Evolutionary conservation across 208 protist species (phyloP).

Genomic region (Balamuthia mandrillaris): DNA sequence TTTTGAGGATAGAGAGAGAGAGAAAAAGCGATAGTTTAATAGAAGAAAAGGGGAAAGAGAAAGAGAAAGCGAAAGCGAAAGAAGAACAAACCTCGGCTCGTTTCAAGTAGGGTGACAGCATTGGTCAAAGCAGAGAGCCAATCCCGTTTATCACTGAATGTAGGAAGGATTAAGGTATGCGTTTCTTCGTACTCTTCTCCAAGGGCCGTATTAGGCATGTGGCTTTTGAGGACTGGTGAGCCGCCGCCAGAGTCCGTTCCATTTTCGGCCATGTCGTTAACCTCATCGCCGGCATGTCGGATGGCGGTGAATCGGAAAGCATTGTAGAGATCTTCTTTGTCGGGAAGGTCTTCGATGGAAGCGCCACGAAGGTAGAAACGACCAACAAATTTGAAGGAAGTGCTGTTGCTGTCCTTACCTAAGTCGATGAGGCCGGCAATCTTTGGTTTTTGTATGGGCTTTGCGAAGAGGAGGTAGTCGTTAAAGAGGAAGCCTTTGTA

Average conservation of each 20-base stretch:
- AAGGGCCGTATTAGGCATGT: background rate
- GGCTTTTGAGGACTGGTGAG: background rate
- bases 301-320: constrained; percentile 2
- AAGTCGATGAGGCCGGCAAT: background rate
- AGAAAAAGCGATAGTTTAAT: background rate
- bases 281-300: no score
- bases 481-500: constrained; percentile 20
- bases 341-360: background rate
- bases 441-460: background rate
- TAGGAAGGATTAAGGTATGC: constrained; percentile 16
- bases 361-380: constrained; percentile 3
- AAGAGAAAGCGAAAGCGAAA: background rate
- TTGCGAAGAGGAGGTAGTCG: constrained; percentile 7
- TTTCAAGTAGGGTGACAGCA: background rate
- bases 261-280: no score
- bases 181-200: background rate
- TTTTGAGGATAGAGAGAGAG: background rate
- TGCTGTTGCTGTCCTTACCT: background rate
- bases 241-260: no score
- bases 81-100: background rate
- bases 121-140: constrained; percentile 1
- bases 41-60: background rate
- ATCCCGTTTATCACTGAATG: constrained; percentile 6
- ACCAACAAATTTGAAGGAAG: background rate
- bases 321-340: background rate